Evolutionary conservation across 1,284 basidiomycete species (phyloP).

Genomic region (Athelia sp.): DNA sequence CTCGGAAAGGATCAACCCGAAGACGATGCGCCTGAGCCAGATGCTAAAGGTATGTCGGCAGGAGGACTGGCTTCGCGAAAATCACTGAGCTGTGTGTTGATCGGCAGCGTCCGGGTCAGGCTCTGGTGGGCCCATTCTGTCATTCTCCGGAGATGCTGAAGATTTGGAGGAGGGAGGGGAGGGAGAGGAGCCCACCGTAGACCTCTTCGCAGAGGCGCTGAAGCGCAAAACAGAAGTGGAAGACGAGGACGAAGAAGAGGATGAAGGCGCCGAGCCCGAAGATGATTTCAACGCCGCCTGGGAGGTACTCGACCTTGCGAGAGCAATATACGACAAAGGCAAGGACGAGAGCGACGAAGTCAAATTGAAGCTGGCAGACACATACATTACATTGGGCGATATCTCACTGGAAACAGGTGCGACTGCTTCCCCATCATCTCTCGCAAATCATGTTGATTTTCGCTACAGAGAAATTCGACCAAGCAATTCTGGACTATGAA

Average conservation of each 20-base stretch:
- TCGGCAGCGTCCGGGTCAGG: slow-evolving; percentile 16
- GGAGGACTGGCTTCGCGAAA: slow-evolving; percentile 7
- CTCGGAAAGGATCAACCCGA: slow-evolving; percentile 76
- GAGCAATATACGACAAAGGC: slow-evolving; percentile 75
- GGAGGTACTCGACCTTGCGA: slow-evolving; percentile 87
- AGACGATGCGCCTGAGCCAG: slow-evolving; percentile 48
- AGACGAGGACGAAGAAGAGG: slow-evolving; percentile 47
- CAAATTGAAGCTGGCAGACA: slow-evolving; percentile 78
- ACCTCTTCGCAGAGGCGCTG: slow-evolving; percentile 55
- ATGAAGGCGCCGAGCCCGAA: slow-evolving; percentile 71
- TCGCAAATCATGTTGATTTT: slow-evolving; percentile 5
- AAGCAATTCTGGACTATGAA: slow-evolving; percentile 82
- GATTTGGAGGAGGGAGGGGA: slow-evolving; percentile 35
- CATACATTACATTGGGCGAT: slow-evolving; percentile 80
- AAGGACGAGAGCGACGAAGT: slow-evolving; percentile 51
- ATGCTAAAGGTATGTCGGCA: slow-evolving; percentile 32
- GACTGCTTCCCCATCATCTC: slow-evolving; percentile 14
- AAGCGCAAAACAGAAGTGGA: slow-evolving; percentile 39
- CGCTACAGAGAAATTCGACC: slow-evolving; percentile 82
- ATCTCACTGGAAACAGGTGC: slow-evolving; percentile 86
- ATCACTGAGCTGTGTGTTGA: slow-evolving; percentile 1
- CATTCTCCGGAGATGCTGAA: slow-evolving; percentile 72
- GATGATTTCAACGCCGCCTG: slow-evolving; percentile 94
- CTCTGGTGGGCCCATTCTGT: slow-evolving; percentile 49
- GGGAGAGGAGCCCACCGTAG: slow-evolving; percentile 42